Conservation (phyloP, 257 asterid species). For the Solanum rostratum region DNA sequence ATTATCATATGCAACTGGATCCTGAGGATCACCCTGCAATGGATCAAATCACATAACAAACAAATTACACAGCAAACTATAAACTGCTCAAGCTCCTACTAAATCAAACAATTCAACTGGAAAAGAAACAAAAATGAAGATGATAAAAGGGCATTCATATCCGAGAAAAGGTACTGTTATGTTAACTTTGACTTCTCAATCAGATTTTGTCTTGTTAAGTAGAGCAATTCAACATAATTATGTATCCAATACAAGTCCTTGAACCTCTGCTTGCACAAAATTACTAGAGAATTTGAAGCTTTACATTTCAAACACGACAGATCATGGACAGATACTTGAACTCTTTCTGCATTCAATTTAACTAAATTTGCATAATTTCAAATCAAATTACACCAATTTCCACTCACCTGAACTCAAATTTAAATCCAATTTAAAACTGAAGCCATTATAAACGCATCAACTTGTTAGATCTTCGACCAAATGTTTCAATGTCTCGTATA, state of each 20-base stretch:
- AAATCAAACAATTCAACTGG: neutral
- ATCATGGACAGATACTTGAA: neutral
- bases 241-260: neutral
- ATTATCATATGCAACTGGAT: constrained; percentile 83
- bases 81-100: neutral
- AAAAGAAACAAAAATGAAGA: neutral
- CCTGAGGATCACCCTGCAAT: constrained; percentile 87
- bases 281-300: neutral
- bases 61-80: neutral
- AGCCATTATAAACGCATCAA: neutral
- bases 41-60: constrained; percentile 1
- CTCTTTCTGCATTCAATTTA: neutral
- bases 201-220: neutral
- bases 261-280: neutral
- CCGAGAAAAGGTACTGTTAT: neutral
- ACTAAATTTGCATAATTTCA: neutral
- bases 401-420: neutral
- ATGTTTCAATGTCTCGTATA: neutral
- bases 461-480: neutral
- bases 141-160: neutral
- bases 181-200: neutral
- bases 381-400: neutral
- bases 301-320: neutral
- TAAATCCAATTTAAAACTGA: neutral
- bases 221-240: neutral